A percentile compares a stretch with the other conserved stretches of the same genome.
Conservation (phyloP, 768 basidiomycete genomes). For the Naganishia antarctica region DNA sequence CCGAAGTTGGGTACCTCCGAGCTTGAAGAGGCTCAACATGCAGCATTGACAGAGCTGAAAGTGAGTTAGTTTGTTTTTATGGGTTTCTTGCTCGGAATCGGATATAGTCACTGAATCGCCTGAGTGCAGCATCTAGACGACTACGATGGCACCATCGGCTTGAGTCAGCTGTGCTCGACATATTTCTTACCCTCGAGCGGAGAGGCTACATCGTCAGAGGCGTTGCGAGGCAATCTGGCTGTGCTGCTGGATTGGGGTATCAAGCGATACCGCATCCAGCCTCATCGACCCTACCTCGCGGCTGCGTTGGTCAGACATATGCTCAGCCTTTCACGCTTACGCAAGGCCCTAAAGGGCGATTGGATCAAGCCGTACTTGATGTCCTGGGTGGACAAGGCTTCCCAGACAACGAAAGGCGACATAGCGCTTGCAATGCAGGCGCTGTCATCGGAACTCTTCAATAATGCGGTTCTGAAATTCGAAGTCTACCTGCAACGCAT, state of each 20-base stretch:
- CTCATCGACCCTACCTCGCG: slow-evolving; percentile 7
- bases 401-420: not conserved
- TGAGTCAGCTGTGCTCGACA: not conserved
- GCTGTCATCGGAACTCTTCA: slow-evolving; percentile 1
- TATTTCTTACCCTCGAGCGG: not conserved
- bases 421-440: not conserved
- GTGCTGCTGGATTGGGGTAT: not conserved
- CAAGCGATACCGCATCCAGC: not conserved
- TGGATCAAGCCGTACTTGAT: slow-evolving; percentile 8
- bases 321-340: not conserved
- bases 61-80: not conserved
- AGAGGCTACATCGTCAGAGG: not conserved
- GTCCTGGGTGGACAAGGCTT: slow-evolving; percentile 4
- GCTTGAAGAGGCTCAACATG: not conserved
- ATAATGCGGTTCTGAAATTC: not conserved
- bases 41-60: not conserved
- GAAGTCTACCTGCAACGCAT: slow-evolving; percentile 9
- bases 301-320: not conserved
- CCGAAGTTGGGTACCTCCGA: not conserved
- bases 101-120: not conserved
- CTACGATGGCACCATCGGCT: slow-evolving; percentile 2
- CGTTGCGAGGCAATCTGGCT: slow-evolving; percentile 1
- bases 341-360: not conserved
- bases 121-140: not conserved
- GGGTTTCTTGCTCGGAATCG: too few species aligned